Evolutionary conservation across 352 stramenopile genomes (phyloP).

Genomic region (Pythium dissimile): DNA sequence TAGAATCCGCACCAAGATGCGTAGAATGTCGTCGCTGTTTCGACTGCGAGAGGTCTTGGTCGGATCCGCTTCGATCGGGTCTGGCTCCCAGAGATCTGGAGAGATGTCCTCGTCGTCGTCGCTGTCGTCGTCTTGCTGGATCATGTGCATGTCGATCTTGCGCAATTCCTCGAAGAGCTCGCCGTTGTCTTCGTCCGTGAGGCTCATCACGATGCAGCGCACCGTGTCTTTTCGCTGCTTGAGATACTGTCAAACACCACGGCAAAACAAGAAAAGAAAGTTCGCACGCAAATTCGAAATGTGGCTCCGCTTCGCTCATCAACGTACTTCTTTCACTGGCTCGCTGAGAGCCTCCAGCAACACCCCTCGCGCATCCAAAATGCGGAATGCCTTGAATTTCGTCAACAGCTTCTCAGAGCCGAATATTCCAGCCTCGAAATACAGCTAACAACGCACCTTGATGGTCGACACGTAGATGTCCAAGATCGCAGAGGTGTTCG

Average conservation of each 20-base stretch:
- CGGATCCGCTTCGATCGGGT: slow-evolving; percentile 81
- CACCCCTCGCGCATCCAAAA: slow-evolving; percentile 91
- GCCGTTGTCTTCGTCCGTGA: slow-evolving; percentile 88
- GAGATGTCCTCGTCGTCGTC: slow-evolving; percentile 91
- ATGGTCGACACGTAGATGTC: slow-evolving; percentile 98
- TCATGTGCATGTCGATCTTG: slow-evolving; percentile 88
- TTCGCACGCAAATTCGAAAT: no score
- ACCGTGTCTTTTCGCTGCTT: slow-evolving; percentile 94
- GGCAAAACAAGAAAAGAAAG: no score
- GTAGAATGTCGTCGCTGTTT: slow-evolving; percentile 93
- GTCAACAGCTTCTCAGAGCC: no score
- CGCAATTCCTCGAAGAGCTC: slow-evolving; percentile 96
- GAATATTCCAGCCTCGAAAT: no score
- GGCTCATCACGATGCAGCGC: slow-evolving; percentile 94
- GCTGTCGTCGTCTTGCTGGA: slow-evolving; percentile 92
- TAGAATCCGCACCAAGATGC: slow-evolving; percentile 94
- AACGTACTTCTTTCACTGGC: slow-evolving; percentile 57
- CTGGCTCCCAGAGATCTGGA: slow-evolving; percentile 90
- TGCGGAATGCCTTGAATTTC: slow-evolving; percentile 83
- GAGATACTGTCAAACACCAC: slow-evolving; percentile 88
- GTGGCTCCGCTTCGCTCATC: no score
- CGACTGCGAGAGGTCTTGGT: slow-evolving; percentile 74
- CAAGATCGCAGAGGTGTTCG: slow-evolving; percentile 95
- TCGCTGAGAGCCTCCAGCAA: slow-evolving; percentile 84
- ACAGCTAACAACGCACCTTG: slow-evolving; percentile 46